Conservation (phyloP, 768 basidiomycete species). For the Sistotremastrum suecicum region DNA sequence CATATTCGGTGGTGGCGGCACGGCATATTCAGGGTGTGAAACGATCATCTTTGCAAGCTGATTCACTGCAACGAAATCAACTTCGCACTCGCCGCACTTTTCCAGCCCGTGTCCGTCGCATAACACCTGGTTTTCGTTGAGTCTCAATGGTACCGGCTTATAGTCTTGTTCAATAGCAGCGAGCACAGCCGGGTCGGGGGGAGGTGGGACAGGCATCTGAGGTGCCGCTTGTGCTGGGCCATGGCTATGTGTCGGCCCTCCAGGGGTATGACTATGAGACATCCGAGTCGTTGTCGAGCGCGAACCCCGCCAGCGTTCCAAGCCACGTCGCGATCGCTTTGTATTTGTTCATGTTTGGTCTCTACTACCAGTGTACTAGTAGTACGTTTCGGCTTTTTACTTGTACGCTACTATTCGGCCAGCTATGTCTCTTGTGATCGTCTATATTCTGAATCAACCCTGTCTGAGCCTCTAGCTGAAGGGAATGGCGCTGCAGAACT, state of each 20-base stretch:
- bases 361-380: no score
- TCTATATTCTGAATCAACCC: no score
- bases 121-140: constrained; percentile 41
- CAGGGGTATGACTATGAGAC: constrained; percentile 46
- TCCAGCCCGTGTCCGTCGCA: constrained; percentile 58
- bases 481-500: no score
- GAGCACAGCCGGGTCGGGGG: constrained; percentile 59
- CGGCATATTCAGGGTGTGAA: constrained; percentile 53
- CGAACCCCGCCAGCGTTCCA: no score
- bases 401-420: no score
- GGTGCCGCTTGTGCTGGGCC: constrained; percentile 29
- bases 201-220: constrained; percentile 22
- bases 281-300: no score
- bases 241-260: constrained; percentile 35
- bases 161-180: constrained; percentile 68
- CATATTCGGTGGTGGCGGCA: constrained; percentile 66
- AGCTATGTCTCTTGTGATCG: no score
- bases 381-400: no score
- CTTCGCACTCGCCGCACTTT: constrained; percentile 56
- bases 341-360: no score
- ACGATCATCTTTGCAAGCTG: constrained; percentile 58
- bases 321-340: no score
- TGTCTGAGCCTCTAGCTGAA: no score
- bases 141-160: constrained; percentile 36
- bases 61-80: constrained; percentile 68